Base-by-base conservation (phyloP, 1,284 basidiomycete genomes). In the Puccinia polysora region DNA sequence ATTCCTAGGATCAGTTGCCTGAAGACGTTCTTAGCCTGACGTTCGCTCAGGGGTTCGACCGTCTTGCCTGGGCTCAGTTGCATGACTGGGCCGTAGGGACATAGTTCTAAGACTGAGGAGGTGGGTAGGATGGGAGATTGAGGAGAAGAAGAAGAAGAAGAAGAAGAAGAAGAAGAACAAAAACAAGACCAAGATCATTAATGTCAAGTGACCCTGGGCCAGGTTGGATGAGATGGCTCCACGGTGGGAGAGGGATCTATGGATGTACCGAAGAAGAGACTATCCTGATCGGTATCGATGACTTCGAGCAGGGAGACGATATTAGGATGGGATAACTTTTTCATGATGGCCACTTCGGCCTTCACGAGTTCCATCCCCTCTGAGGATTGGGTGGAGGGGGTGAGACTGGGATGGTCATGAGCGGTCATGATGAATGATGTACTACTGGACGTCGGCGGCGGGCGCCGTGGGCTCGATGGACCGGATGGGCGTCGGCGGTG, bases 301-400 rank as follows among this genome's bases (percentile, higher is more conserved):
- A 65, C 64, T 53, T 65, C 64, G 32, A 65, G 43, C 2, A 65
- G 15, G 18, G 64, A 53, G 50, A 36, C 64, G n/a, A 65, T 53
- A 15, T 65, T 65, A n/a, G 50, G 47, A 65, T 65, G 64, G 7
- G 28, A 25, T 14, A 65, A 40, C 53, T 65, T 65, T 36, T 65
- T 65, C 64, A 65, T 65, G 25, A 65, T 65, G 23, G 64, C 64
- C 18, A 65, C 64, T 53, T 65, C 64, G 12, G 20, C 49, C 20
- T 65, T 65, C 15, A 65, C 64, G n/a, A 65, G 45, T 7, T 32
- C 28, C 47, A 65, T 65, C 7, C 64, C 64, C 30, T 65, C 64
- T 1, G 49, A 47, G 25, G 15, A 25, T 45, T 20, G 23, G 20
- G 23, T 20, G 62, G 43, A 47, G 40, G 14, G 8, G 4, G 14